Evolutionary conservation across 768 basidiomycete species (phyloP).

Genomic region (Mycena rosella): DNA sequence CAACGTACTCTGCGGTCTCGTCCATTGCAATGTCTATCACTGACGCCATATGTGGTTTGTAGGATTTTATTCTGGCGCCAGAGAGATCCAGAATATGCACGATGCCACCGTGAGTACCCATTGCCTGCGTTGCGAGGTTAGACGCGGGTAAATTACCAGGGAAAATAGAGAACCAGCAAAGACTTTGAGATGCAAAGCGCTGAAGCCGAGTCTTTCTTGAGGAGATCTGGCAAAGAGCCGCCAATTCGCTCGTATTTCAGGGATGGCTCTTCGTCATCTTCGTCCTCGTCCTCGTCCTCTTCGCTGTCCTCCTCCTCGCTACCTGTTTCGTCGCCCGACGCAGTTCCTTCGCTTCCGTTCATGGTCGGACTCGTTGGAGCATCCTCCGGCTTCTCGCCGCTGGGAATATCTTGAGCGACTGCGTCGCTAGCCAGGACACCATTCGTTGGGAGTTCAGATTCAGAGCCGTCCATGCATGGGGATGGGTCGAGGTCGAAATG

Average conservation of each 20-base stretch:
- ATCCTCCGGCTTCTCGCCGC: conserved; percentile 4
- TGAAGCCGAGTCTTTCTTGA: conserved; percentile 92
- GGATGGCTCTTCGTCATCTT: conserved; percentile 91
- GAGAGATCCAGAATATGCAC: conserved; percentile 86
- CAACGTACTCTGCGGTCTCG: conserved; percentile 87
- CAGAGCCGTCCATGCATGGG: no score
- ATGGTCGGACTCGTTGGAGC: not conserved
- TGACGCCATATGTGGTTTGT: conserved; percentile 90
- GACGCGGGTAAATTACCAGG: not conserved
- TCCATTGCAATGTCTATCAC: conserved; percentile 90
- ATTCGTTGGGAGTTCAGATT: not conserved
- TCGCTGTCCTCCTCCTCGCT: conserved; percentile 55
- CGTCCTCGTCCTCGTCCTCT: conserved; percentile 70
- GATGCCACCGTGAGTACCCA: conserved; percentile 95
- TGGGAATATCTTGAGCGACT: not conserved
- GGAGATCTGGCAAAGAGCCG: conserved; percentile 78
- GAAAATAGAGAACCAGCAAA: conserved; percentile 66
- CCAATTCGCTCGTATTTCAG: conserved; percentile 91
- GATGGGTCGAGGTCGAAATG: no score
- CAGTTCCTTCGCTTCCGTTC: conserved; percentile 39
- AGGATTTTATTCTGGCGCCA: conserved; percentile 89
- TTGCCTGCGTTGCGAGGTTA: conserved; percentile 63
- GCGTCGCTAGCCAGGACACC: not conserved
- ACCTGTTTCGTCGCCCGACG: conserved; percentile 37
- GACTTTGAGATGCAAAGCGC: conserved; percentile 82